Percentiles rank a stretch among this genome's conserved stretches.
Evolutionary conservation across 164 flowering plant species (phyloP).

Genomic region (Houttuynia cordata): DNA sequence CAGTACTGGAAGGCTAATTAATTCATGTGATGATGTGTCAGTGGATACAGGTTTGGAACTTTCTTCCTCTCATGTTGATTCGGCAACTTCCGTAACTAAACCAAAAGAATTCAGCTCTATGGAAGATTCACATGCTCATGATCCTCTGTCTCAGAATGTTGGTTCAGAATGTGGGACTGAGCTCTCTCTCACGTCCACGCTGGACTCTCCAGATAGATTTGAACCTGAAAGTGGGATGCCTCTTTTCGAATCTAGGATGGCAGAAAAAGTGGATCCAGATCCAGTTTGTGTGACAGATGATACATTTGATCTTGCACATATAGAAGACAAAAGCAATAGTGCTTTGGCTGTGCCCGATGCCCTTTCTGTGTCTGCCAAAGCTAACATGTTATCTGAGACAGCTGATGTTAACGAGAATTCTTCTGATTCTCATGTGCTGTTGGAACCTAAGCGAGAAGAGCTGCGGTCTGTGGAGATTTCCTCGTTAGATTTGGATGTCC

Average conservation of each 20-base stretch:
- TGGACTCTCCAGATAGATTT: constrained; percentile 62
- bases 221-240: constrained; percentile 18
- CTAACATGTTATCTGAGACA: constrained; percentile 13
- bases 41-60: constrained; percentile 24
- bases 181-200: constrained; percentile 73
- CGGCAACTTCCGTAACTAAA: constrained; percentile 13
- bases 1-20: constrained; percentile 21
- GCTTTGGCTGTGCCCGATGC: not conserved
- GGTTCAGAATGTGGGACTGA: constrained; percentile 82
- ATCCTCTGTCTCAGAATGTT: constrained; percentile 28
- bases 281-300: constrained; percentile 1
- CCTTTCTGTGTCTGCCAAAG: constrained; percentile 1
- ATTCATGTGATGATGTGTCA: constrained; percentile 25
- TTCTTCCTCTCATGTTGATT: constrained; percentile 23
- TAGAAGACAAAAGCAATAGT: constrained; percentile 13
- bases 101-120: constrained; percentile 19
- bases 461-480: constrained; percentile 18
- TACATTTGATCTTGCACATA: constrained; percentile 5
- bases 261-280: constrained; percentile 5
- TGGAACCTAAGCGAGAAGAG: constrained; percentile 11
- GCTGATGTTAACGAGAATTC: constrained; percentile 15
- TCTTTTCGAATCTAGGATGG: not conserved
- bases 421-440: constrained; percentile 10
- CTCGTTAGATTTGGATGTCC: constrained; percentile 21
- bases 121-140: constrained; percentile 22